Percentiles rank a stretch among this genome's conserved stretches.
phyloP scores from a whole-genome alignment of 73 alveolate species.

The Stentor coeruleus region DNA sequence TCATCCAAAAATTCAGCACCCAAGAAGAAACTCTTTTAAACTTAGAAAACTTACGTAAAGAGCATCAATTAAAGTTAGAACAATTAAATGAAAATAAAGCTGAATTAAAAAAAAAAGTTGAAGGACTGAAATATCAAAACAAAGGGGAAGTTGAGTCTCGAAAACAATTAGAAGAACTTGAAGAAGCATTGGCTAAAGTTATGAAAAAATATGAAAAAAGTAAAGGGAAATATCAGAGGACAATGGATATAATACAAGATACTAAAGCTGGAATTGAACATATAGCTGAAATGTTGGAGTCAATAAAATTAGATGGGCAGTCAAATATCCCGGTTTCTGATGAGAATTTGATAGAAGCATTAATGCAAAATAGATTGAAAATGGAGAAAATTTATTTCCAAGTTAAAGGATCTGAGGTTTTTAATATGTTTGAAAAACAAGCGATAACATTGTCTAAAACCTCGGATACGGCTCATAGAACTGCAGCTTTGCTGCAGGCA shows the following conservation, averaged over 20 bases:
- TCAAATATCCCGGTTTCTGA: constrained; percentile 70
- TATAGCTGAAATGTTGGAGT: constrained; percentile 65
- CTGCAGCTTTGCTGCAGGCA: constrained; percentile 1
- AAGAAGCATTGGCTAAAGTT: constrained; percentile 63
- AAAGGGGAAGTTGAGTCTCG: constrained; percentile 86
- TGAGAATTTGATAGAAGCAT: constrained; percentile 66
- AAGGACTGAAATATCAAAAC: constrained; percentile 70
- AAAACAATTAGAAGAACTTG: constrained; percentile 91
- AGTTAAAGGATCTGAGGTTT: constrained; percentile 1
- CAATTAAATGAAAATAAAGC: constrained; percentile 66
- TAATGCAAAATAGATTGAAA: constrained; percentile 61
- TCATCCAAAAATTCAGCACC: constrained; percentile 94
- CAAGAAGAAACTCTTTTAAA: constrained; percentile 89
- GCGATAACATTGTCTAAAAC: background rate
- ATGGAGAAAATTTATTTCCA: constrained; percentile 32
- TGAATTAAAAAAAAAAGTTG: constrained; percentile 63
- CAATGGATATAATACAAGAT: constrained; percentile 55
- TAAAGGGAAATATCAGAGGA: constrained; percentile 70
- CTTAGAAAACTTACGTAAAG: constrained; percentile 74
- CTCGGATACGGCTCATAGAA: constrained; percentile 15
- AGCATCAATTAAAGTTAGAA: constrained; percentile 71
- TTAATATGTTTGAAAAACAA: background rate
- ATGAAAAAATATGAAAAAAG: constrained; percentile 57
- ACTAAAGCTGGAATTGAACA: constrained; percentile 89
- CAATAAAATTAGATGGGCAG: constrained; percentile 67